Percentiles rank a stretch among this genome's conserved stretches.
Conservation (phyloP, 345 rosid genomes). For the Syzygium aqueum region DNA sequence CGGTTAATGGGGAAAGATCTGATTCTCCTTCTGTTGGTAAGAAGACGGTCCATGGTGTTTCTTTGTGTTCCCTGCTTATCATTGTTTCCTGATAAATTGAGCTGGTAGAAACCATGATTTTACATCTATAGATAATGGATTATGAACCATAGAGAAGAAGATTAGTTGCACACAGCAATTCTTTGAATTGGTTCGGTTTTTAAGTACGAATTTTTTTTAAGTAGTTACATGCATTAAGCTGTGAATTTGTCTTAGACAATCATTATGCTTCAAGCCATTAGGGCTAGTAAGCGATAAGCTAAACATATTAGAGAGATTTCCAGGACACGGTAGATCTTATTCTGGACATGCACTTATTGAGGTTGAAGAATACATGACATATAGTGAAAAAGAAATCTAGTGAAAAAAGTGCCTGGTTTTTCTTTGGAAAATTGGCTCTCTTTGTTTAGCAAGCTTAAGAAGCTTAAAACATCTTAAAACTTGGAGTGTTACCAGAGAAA, state of each 20-base stretch:
- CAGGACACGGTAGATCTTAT: not conserved
- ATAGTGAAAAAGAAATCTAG: not conserved
- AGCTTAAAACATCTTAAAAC: not conserved
- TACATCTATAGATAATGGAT: not conserved
- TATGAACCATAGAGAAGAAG: not conserved
- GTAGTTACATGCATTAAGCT: not conserved
- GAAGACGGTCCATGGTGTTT: slow-evolving; percentile 2
- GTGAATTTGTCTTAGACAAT: not conserved
- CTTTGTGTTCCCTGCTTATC: not conserved
- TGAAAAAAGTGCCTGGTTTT: not conserved
- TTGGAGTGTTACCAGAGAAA: not conserved
- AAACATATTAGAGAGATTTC: not conserved
- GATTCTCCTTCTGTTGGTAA: slow-evolving; percentile 79
- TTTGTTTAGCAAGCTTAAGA: not conserved
- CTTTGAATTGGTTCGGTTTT: not conserved
- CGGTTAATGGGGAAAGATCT: slow-evolving; percentile 80
- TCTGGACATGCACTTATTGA: not conserved
- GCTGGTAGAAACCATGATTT: not conserved
- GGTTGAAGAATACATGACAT: not conserved
- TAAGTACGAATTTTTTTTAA: no score
- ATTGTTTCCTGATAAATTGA: not conserved
- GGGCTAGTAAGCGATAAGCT: not conserved
- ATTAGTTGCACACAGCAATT: not conserved
- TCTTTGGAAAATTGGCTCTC: not conserved
- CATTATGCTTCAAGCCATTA: not conserved